Evolutionary conservation across 257 asterid species (phyloP), one percentile per base, ranked within the genome.

Genomic region (Dorcoceras hygrometricum): DNA sequence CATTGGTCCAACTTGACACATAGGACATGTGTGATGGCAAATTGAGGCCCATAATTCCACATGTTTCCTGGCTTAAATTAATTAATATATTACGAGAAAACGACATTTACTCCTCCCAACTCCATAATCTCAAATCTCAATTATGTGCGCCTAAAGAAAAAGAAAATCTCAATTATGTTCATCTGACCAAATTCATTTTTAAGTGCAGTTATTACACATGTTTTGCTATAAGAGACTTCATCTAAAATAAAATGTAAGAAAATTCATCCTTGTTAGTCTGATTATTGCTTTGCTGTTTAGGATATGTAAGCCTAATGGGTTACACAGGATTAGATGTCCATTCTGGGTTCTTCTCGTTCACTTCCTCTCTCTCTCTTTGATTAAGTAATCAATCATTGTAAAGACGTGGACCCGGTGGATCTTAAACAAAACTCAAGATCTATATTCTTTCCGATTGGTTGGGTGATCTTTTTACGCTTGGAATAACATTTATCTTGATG

Each of bases 11-110:
- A 63, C 71, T 63, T 54, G 63, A 39, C 60, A 6, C 51, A 20
- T 7, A 66, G 34, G 62, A 61, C 65, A 59, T 28, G 34, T 23
- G 64, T 34, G 16, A 14, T 12, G 1, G 26, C 66, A 48, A 65
- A 5, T 58, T 64, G 69, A 32, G n/a, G 27, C 60, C 70, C 55
- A 71, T 64, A n/a, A 25, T 62, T 46, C 59, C 75, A 63, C 62
- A 32, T 54, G 75, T 59, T 25, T 60, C 71, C 23, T 68, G n/a
- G 54, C 59, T 58, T 24, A 31, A 48, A 39, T 12, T 48, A n/a
- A 57, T 24, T 18, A 20, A 20, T 9, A 0, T 6, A 11, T 6
- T 1, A 32, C 51, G 27, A 53, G 32, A 66, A 43, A 43, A 43
- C 6, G 51, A 43, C 51, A 43, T 43, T 36, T 12, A 39, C 50